Percentiles rank a stretch among this genome's conserved stretches.
These are phyloP conservation scores for Fraxinus platypoda DNA, from an alignment of 305 asterid genomes.

Conservation along the genomic window DNA sequence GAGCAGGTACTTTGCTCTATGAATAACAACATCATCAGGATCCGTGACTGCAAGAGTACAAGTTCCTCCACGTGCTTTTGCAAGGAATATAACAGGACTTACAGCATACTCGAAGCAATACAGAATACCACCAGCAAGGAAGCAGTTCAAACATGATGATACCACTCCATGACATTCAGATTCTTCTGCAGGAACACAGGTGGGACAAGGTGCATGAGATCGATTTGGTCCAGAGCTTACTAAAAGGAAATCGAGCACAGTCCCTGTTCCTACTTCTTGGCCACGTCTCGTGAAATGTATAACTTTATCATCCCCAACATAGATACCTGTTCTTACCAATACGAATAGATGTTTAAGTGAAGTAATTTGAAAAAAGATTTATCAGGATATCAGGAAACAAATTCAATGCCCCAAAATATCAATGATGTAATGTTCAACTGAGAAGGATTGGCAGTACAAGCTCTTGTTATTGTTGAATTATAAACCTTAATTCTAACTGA, in stretches of 20 bases:
- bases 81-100: conserved; percentile 64
- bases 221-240: conserved; percentile 74
- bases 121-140: conserved; percentile 76
- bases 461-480: background rate
- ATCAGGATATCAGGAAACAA: background rate
- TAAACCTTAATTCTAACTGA: no score
- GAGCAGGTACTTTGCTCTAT: conserved; percentile 70
- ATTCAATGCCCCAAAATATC: background rate
- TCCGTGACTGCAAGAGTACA: conserved; percentile 80
- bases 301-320: conserved; percentile 71
- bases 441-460: background rate
- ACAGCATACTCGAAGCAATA: conserved; percentile 81
- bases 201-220: conserved; percentile 53
- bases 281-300: conserved; percentile 87
- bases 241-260: conserved; percentile 59
- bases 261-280: conserved; percentile 89
- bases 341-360: background rate
- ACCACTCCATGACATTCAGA: conserved; percentile 73
- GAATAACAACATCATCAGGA: conserved; percentile 45
- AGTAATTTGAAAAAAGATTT: background rate
- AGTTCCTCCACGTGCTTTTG: conserved; percentile 92
- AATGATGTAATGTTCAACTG: background rate
- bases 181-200: conserved; percentile 50
- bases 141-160: conserved; percentile 72
- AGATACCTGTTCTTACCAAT: conserved; percentile 51